These are phyloP conservation scores for Penicillium occitanis DNA, from an alignment of 2,329 filamentous ascomycete species.

Conservation along the genomic window DNA sequence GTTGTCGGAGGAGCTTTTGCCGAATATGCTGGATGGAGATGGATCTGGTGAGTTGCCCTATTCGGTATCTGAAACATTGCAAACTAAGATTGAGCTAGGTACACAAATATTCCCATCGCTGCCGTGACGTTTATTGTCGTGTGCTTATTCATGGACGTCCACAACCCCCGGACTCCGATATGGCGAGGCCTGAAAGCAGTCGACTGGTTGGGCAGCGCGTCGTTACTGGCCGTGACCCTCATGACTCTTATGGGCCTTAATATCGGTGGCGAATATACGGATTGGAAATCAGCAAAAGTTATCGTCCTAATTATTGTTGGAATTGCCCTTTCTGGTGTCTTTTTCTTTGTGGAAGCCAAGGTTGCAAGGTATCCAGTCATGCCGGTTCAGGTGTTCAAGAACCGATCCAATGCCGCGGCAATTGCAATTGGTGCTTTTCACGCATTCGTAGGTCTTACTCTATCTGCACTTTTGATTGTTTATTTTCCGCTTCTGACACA, in stretches of 20 bases:
- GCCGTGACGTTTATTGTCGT: constrained; percentile 9
- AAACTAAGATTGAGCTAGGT: constrained; percentile 4
- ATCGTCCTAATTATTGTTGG: constrained; percentile 39
- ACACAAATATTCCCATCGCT: constrained; percentile 37
- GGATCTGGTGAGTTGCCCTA: constrained; percentile 45
- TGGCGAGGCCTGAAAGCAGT: constrained; percentile 40
- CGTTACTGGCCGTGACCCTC: constrained; percentile 63
- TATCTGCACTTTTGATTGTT: not conserved
- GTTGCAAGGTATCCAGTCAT: constrained; percentile 64
- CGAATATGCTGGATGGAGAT: constrained; percentile 53
- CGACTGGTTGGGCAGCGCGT: constrained; percentile 60
- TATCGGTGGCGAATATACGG: constrained; percentile 62
- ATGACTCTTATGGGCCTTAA: constrained; percentile 60
- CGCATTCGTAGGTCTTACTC: not conserved
- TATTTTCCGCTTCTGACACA: constrained; percentile 2
- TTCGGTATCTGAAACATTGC: constrained; percentile 30
- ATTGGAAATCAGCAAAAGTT: constrained; percentile 57
- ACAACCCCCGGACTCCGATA: constrained; percentile 28
- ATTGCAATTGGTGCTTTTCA: constrained; percentile 8
- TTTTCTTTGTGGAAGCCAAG: constrained; percentile 27
- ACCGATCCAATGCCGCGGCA: constrained; percentile 22
- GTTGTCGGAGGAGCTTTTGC: constrained; percentile 58
- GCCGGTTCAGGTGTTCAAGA: constrained; percentile 51
- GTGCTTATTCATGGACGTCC: constrained; percentile 24
- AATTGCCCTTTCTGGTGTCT: not conserved